Evolutionary conservation across 352 stramenopile genomes (phyloP).

Genomic region (Phytophthora citricola): DNA sequence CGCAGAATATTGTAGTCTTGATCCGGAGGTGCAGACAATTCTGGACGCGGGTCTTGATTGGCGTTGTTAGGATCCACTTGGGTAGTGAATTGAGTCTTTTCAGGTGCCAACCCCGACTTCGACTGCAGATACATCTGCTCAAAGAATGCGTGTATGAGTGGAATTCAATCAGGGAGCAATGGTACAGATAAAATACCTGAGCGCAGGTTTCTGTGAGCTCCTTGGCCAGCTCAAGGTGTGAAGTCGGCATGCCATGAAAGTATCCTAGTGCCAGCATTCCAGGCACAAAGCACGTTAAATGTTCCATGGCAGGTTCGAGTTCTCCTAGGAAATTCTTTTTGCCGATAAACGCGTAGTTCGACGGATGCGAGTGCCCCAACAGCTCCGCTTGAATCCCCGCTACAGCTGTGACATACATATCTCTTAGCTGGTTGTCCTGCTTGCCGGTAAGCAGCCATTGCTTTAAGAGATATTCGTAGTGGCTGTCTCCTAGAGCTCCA

Average conservation of each 20-base stretch:
- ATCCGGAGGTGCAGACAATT: conserved; percentile 23
- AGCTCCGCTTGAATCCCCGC: conserved; percentile 54
- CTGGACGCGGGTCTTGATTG: conserved; percentile 2
- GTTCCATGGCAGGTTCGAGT: conserved; percentile 71
- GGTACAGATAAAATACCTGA: conserved; percentile 38
- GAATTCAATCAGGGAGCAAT: not conserved
- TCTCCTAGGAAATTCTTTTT: conserved; percentile 32
- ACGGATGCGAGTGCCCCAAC: conserved; percentile 42
- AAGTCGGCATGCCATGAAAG: conserved; percentile 54
- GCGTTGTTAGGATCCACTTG: conserved; percentile 16
- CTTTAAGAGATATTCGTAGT: conserved; percentile 85
- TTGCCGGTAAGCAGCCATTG: conserved; percentile 74
- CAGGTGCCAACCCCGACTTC: conserved; percentile 67
- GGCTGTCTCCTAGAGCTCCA: conserved; percentile 68
- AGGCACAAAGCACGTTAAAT: conserved; percentile 90
- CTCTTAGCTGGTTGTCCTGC: conserved; percentile 46
- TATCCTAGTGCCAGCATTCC: conserved; percentile 81
- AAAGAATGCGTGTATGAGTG: not conserved
- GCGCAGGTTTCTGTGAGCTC: conserved; percentile 78
- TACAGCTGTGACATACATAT: conserved; percentile 64
- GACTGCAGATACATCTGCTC: conserved; percentile 76
- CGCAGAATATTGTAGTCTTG: conserved; percentile 80
- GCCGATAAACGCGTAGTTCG: conserved; percentile 57
- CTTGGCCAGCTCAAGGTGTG: conserved; percentile 73
- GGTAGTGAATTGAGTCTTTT: conserved; percentile 71